Evolutionary conservation across 225 moss, liverwort and hornwort species (phyloP), one percentile per base, ranked within the genome.

Genomic region (Bryum argenteum): DNA sequence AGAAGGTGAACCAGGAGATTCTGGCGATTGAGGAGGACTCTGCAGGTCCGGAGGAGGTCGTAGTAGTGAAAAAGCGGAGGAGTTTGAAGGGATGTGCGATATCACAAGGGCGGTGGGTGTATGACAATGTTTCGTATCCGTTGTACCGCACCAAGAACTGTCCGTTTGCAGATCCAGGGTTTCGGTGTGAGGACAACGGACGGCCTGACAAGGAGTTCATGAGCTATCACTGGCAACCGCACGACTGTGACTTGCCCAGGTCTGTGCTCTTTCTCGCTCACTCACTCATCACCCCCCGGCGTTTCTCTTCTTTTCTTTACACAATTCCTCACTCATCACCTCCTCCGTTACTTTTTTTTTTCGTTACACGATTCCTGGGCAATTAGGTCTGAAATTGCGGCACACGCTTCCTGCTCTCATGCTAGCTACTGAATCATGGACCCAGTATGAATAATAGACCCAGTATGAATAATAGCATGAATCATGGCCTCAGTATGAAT

Each of bases 101-200:
- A 1, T 73, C 80, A 42, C 83, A 71, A 71, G 87, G 87, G 10
- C 53, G 63, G 24, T 97, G 97, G 97, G 89, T 97, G 22, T 88
- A 78, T 19, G 94, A 97, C 54, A 90, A 92, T 42, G 68, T 23
- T 0, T 72, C 79, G 11, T 88, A 97, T 20, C 97, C 97, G 5
- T 20, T 97, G 41, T 97, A 97, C 82, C 85, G 77, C 64, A 86
- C 89, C 10, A 69, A 66, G 47, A 80, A 89, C 47, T 97, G 97
- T 28, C 90, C 94, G 2, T 97, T 89, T 37, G 80, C 90, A 1
- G 97, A 94, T 69, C 38, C 82, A 1, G 94, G 94, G 40, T 97
- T 97, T 51, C 77, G 88, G 5, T 97, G 97, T 70, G 89, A 91
- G 75, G 97, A 97, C 44, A 94, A 97, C 40, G 97, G 94, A 2